These are phyloP conservation scores for Scedosporium apiospermum DNA, from an alignment of 2,329 filamentous ascomycete species.

Conservation along the genomic window DNA sequence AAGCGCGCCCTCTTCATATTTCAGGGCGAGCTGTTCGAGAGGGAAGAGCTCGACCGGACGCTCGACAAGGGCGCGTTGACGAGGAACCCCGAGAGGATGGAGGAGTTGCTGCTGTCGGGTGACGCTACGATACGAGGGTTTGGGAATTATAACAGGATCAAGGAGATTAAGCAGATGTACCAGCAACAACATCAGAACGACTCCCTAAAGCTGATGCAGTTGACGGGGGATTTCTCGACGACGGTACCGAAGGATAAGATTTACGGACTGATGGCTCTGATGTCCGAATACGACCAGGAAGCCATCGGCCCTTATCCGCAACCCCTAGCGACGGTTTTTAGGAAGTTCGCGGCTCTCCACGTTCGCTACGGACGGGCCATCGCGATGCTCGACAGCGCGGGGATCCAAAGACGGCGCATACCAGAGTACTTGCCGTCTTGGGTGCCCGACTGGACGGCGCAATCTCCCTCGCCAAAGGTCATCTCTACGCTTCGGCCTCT, in stretches of 20 bases:
- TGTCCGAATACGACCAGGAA: neutral
- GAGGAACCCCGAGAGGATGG: neutral
- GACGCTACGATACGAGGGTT: neutral
- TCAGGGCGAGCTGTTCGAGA: slow-evolving; percentile 1
- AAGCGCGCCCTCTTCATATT: slow-evolving; percentile 5
- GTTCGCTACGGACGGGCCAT: neutral
- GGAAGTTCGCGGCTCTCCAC: neutral
- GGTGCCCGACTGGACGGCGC: slow-evolving; percentile 3
- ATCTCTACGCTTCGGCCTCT: neutral
- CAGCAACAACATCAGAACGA: neutral
- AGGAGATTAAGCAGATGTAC: neutral
- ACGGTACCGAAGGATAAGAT: slow-evolving; percentile 7
- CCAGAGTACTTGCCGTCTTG: neutral
- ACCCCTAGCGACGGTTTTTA: neutral
- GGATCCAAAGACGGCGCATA: neutral
- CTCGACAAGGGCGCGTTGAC: neutral
- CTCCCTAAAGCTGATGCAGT: slow-evolving; percentile 1
- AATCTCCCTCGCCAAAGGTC: neutral
- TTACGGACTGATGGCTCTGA: slow-evolving; percentile 9
- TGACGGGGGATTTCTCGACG: slow-evolving; percentile 1
- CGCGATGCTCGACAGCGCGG: neutral
- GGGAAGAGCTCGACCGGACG: neutral
- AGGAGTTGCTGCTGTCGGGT: neutral
- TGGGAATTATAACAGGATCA: slow-evolving; percentile 6
- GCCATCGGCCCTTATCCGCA: neutral